Conservation (phyloP, 306 rosid species). For the Trifolium repens region DNA sequence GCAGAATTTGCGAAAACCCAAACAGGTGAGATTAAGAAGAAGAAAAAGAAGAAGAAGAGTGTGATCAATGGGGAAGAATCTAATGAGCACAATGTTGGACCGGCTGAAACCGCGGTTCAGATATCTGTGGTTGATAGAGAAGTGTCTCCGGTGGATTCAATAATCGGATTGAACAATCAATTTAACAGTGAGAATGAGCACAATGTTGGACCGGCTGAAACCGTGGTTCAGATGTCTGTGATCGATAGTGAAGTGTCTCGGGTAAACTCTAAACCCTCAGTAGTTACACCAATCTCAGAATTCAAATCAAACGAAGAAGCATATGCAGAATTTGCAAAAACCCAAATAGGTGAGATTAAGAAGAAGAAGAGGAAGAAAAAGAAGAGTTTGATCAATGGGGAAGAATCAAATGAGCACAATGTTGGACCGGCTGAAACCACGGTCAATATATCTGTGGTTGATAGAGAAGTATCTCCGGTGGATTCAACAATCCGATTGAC, state of each 20-base stretch:
- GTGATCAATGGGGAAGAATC: no score
- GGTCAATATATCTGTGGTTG: not conserved
- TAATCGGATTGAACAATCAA: not conserved
- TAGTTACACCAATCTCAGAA: not conserved
- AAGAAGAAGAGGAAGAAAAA: constrained; percentile 4
- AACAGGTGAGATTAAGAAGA: no score
- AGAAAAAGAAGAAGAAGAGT: no score
- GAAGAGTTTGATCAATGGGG: not conserved
- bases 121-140: not conserved
- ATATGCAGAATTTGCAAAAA: no score
- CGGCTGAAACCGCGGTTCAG: not conserved
- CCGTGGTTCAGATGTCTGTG: not conserved
- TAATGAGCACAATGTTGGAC: not conserved
- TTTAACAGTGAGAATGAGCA: not conserved
- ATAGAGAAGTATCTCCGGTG: constrained; percentile 2
- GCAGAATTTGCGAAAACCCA: no score
- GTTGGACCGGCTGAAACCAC: not conserved
- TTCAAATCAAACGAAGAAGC: not conserved
- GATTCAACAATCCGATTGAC: not conserved
- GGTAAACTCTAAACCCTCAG: constrained; percentile 28
- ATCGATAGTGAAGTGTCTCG: not conserved
- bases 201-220: not conserved
- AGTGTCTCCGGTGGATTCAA: not conserved
- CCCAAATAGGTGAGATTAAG: no score
- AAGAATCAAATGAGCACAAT: not conserved